A percentile compares a stretch with the other conserved stretches of the same genome.
Conservation (phyloP, 768 basidiomycete species). For the Boletus fagicola region DNA sequence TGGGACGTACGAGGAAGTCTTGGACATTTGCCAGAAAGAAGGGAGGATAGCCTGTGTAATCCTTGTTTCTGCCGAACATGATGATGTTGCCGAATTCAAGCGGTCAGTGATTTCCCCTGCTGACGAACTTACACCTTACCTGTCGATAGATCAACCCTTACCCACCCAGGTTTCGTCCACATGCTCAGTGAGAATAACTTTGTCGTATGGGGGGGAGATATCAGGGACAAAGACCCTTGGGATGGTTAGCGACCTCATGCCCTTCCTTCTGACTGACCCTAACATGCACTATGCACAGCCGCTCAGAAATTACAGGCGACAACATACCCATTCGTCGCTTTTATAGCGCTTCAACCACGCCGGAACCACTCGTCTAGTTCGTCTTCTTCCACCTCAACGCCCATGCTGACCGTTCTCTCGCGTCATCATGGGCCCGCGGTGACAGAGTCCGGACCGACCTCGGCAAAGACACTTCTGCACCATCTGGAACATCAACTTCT, state of each 20-base stretch:
- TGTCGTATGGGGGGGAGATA: conserved; percentile 90
- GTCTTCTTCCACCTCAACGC: conserved; percentile 37
- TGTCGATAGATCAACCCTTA: conserved; percentile 61
- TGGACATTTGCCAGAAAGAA: conserved; percentile 69
- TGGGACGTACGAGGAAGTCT: conserved; percentile 78
- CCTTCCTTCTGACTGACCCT: neutral
- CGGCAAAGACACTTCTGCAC: conserved; percentile 56
- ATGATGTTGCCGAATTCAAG: conserved; percentile 86
- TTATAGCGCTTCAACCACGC: conserved; percentile 81
- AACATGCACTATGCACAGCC: conserved; percentile 32
- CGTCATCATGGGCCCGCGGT: conserved; percentile 71
- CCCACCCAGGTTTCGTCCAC: conserved; percentile 67
- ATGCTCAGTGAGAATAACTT: conserved; percentile 71
- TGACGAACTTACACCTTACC: neutral
- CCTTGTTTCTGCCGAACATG: conserved; percentile 86
- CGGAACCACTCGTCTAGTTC: conserved; percentile 38
- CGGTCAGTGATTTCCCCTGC: conserved; percentile 42
- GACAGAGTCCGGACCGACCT: conserved; percentile 54
- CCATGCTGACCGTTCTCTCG: conserved; percentile 77
- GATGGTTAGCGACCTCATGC: conserved; percentile 43
- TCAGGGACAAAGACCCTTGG: conserved; percentile 80
- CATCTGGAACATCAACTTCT: conserved; percentile 73
- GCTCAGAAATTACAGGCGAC: conserved; percentile 80
- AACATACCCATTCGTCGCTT: conserved; percentile 91
- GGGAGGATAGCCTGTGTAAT: conserved; percentile 74